Base-by-base conservation (phyloP, 2,329 filamentous ascomycete genomes). In the Trichoderma harzianum region DNA sequence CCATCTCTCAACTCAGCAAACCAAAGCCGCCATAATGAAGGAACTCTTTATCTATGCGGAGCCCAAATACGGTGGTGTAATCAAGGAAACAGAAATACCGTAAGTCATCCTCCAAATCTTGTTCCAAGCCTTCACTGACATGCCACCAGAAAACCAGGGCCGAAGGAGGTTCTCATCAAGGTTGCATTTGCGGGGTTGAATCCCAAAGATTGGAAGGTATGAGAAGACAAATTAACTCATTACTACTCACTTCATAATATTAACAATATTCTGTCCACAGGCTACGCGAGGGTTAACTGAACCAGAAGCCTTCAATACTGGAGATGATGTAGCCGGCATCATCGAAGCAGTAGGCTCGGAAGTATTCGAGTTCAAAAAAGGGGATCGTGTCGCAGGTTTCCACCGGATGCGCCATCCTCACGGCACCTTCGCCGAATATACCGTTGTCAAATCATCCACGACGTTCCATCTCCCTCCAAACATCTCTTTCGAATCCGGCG, bases 391-490 rank as follows among this genome's bases (percentile, higher is more conserved):
- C 30, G 82, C 81, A 8, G 83, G 82, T 2, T 85, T 84, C 64
- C 84, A 86, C 71, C 80, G 86, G 74, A 89, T 90, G 83, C 74
- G 80, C 69, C 80, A 79, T 2, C 83, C 84, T 0, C 79, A 83
- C 47, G 89, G 89, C 7, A 85, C 82, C 30, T 91, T 85, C 74
- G 89, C 88, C 18, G 88, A 90, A 75, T 91, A 90, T 75, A 85
- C 87, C 4, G 78, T 90, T 14, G 84, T 85, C 2, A 84, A 81
- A 81, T 82, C 83, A 32, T 82, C 86, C 74, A 87, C 87, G 0
- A 90, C 88, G 0, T 89, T 89, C 76, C 85, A 85, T 73, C 79
- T 89, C 26, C 85, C 87, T 0, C 73, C 81, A 36, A 79, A 81
- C 24, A 82, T 82, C 5, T 83, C 81, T 12, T 89, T 88, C 65